phyloP scores from a whole-genome alignment of 208 protist genomes.

The Trypanosoma melophagium region DNA sequence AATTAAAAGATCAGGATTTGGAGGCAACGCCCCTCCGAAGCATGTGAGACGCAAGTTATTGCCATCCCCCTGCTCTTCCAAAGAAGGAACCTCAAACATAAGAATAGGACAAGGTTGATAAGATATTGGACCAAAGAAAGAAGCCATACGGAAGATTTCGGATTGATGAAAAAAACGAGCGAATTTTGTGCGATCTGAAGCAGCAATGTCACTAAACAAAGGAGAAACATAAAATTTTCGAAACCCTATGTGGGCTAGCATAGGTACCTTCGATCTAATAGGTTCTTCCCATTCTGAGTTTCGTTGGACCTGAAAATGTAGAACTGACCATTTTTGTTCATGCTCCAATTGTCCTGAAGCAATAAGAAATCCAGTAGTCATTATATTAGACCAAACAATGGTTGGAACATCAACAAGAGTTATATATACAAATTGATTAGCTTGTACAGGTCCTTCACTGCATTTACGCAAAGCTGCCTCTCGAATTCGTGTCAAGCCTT shows the following conservation, averaged over 20 bases:
- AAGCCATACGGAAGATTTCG: slow-evolving; percentile 81
- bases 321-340: slow-evolving; percentile 90
- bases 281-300: slow-evolving; percentile 72
- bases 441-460: slow-evolving; percentile 42
- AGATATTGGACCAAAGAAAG: slow-evolving; percentile 86
- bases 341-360: slow-evolving; percentile 85
- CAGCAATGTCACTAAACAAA: slow-evolving; percentile 83
- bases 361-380: slow-evolving; percentile 54
- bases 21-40: slow-evolving; percentile 75
- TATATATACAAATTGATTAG: slow-evolving; percentile 63
- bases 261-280: slow-evolving; percentile 88
- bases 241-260: slow-evolving; percentile 89
- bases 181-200: slow-evolving; percentile 83
- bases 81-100: slow-evolving; percentile 81
- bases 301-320: slow-evolving; percentile 84
- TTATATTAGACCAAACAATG: slow-evolving; percentile 39
- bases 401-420: slow-evolving; percentile 65
- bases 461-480: slow-evolving; percentile 61
- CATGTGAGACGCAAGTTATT: slow-evolving; percentile 69
- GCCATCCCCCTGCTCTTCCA: slow-evolving; percentile 79
- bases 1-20: slow-evolving; percentile 81
- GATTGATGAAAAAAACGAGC: slow-evolving; percentile 80
- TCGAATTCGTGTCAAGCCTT: slow-evolving; percentile 79
- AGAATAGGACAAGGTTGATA: slow-evolving; percentile 86
- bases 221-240: slow-evolving; percentile 91